A percentile compares a stretch with the other conserved stretches of the same genome.
Evolutionary conservation across 768 basidiomycete species (phyloP).

Genomic region (Lepiota venenata): DNA sequence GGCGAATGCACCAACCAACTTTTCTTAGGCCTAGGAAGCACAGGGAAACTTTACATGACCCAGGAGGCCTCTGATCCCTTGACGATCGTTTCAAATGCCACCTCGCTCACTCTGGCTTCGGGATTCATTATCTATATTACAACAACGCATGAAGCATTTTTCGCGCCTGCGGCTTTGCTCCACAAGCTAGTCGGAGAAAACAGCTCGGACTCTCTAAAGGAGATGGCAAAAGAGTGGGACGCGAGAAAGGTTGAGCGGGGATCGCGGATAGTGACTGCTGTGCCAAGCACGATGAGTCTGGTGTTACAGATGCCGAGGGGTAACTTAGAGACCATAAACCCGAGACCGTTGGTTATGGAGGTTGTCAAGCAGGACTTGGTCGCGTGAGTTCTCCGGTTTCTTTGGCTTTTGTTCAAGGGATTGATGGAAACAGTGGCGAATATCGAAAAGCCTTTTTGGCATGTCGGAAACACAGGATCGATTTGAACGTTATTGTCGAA

Average conservation of each 20-base stretch:
- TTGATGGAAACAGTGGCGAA: slow-evolving; percentile 43
- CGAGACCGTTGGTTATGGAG: slow-evolving; percentile 85
- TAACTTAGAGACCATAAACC: slow-evolving; percentile 94
- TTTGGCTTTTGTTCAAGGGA: neutral
- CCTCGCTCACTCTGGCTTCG: slow-evolving; percentile 71
- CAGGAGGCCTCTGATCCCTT: slow-evolving; percentile 23
- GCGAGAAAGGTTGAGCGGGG: slow-evolving; percentile 86
- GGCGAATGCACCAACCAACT: slow-evolving; percentile 20
- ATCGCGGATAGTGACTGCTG: slow-evolving; percentile 81
- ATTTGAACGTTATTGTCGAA: slow-evolving; percentile 85
- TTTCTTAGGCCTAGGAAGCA: slow-evolving; percentile 61
- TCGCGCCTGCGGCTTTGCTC: slow-evolving; percentile 50
- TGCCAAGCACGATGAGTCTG: slow-evolving; percentile 84
- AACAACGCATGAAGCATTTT: slow-evolving; percentile 74
- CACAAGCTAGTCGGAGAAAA: slow-evolving; percentile 22
- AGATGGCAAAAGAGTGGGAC: slow-evolving; percentile 46
- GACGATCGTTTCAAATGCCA: slow-evolving; percentile 49
- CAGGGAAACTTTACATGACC: slow-evolving; percentile 62
- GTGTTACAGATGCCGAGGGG: slow-evolving; percentile 98
- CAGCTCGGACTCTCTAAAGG: slow-evolving; percentile 20
- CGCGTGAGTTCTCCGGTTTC: slow-evolving; percentile 42
- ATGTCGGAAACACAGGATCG: slow-evolving; percentile 92
- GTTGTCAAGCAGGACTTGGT: slow-evolving; percentile 77
- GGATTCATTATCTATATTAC: slow-evolving; percentile 86
- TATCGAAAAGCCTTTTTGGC: slow-evolving; percentile 89